These are phyloP conservation scores for Solanum chacoense DNA, from an alignment of 305 asterid species.

Conservation along the genomic window DNA sequence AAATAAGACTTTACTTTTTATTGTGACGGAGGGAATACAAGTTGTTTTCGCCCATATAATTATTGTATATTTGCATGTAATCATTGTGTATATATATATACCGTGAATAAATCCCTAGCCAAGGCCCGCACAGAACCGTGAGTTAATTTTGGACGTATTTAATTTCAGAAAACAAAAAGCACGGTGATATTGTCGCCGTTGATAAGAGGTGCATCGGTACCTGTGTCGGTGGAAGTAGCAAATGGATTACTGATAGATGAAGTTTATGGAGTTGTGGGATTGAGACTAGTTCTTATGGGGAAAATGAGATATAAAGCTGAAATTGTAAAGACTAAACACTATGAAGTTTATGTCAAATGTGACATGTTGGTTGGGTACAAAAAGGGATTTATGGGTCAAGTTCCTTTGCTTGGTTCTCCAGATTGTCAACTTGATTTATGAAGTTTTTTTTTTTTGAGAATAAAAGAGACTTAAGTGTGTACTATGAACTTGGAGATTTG, in stretches of 20 bases:
- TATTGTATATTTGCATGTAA: neutral
- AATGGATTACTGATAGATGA: slow-evolving; percentile 34
- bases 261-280: slow-evolving; percentile 45
- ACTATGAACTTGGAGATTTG: neutral
- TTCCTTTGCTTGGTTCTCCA: slow-evolving; percentile 43
- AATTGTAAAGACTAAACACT: slow-evolving; percentile 15
- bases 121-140: neutral
- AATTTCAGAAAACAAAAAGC: slow-evolving; percentile 34
- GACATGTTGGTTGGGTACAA: slow-evolving; percentile 39
- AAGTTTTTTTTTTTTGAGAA: neutral
- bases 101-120: neutral
- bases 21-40: too few relatives aligned
- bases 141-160: neutral
- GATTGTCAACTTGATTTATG: slow-evolving; percentile 32
- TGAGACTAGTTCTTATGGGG: slow-evolving; percentile 40
- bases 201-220: slow-evolving; percentile 37
- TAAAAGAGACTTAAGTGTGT: neutral
- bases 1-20: neutral
- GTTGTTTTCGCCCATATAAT: too few relatives aligned
- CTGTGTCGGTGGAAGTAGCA: slow-evolving; percentile 35
- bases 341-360: slow-evolving; percentile 34
- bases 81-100: too few relatives aligned
- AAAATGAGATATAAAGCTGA: slow-evolving; percentile 35
- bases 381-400: slow-evolving; percentile 37
- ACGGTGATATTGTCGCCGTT: slow-evolving; percentile 58